Percentiles rank a stretch among this genome's conserved stretches.
phyloP scores from a whole-genome alignment of 163 green algal genomes.

The Volvox carteri region DNA sequence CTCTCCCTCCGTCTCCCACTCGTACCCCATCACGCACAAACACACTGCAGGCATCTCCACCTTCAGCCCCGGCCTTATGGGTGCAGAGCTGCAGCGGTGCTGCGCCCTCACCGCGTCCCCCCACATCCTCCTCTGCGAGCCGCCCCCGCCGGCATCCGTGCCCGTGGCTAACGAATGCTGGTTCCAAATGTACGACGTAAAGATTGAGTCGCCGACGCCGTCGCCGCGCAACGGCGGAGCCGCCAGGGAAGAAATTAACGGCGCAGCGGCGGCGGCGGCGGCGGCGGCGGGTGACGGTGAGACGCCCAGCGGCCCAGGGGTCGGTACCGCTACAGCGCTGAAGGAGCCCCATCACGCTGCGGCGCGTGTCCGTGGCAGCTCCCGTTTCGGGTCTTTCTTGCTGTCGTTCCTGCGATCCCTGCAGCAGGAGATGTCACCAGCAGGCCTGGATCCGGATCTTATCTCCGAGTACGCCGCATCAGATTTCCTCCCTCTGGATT shows the following conservation, averaged over 20 bases:
- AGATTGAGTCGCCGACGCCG: not conserved
- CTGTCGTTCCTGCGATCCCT: not conserved
- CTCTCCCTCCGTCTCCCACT: too few relatives aligned
- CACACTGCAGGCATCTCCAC: slow-evolving; percentile 28
- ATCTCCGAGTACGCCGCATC: not conserved
- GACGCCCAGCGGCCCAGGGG: not conserved
- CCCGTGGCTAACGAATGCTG: slow-evolving; percentile 46
- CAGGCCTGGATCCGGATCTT: slow-evolving; percentile 8
- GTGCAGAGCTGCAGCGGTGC: slow-evolving; percentile 52
- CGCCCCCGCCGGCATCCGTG: not conserved
- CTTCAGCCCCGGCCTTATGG: slow-evolving; percentile 29
- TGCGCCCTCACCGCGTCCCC: slow-evolving; percentile 36
- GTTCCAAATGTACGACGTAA: slow-evolving; percentile 56
- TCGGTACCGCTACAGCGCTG: not conserved
- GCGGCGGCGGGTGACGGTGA: not conserved
- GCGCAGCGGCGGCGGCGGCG: not conserved
- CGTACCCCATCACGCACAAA: too few relatives aligned
- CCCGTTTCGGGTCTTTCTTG: not conserved
- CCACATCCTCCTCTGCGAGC: slow-evolving; percentile 51
- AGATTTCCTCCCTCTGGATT: too few relatives aligned
- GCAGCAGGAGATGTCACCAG: slow-evolving; percentile 4
- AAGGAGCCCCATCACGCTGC: too few relatives aligned
- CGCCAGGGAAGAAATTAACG: not conserved
- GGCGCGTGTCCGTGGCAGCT: not conserved
- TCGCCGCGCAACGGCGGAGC: not conserved